These are phyloP conservation scores for Entomortierella lignicola DNA, from an alignment of 192 early-diverging fungal species.

Conservation along the genomic window DNA sequence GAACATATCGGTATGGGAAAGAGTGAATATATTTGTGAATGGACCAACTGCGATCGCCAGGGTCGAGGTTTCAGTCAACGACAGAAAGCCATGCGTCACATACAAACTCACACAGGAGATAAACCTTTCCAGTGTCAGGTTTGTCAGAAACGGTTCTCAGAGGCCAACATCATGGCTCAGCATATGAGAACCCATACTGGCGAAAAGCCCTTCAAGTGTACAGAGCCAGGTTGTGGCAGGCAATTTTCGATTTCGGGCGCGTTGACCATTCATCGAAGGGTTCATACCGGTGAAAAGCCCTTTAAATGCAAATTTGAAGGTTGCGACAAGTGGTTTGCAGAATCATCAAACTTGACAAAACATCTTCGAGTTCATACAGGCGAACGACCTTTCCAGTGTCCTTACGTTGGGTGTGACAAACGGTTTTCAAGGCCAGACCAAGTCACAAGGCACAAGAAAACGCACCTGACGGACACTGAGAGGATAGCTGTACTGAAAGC, in stretches of 20 bases:
- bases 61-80: constrained; percentile 60
- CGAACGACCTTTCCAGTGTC: constrained; percentile 75
- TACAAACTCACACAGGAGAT: constrained; percentile 84
- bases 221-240: constrained; percentile 67
- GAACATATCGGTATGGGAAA: constrained; percentile 72
- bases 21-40: constrained; percentile 61
- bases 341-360: constrained; percentile 65
- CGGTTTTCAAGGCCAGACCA: constrained; percentile 64
- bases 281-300: constrained; percentile 70
- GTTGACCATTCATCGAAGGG: constrained; percentile 74
- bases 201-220: constrained; percentile 77
- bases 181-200: constrained; percentile 83
- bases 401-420: constrained; percentile 54
- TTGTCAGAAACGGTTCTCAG: constrained; percentile 84
- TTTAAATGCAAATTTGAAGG: constrained; percentile 61
- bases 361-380: constrained; percentile 67
- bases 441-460: constrained; percentile 49
- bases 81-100: constrained; percentile 78
- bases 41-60: constrained; percentile 58
- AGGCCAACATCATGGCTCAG: constrained; percentile 79
- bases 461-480: constrained; percentile 12
- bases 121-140: constrained; percentile 83
- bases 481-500: constrained; percentile 10
- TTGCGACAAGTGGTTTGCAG: constrained; percentile 65
- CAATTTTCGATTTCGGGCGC: constrained; percentile 75